Evolutionary conservation across 129 eudicot species (phyloP).

Genomic region (Oenanthe sinensis): DNA sequence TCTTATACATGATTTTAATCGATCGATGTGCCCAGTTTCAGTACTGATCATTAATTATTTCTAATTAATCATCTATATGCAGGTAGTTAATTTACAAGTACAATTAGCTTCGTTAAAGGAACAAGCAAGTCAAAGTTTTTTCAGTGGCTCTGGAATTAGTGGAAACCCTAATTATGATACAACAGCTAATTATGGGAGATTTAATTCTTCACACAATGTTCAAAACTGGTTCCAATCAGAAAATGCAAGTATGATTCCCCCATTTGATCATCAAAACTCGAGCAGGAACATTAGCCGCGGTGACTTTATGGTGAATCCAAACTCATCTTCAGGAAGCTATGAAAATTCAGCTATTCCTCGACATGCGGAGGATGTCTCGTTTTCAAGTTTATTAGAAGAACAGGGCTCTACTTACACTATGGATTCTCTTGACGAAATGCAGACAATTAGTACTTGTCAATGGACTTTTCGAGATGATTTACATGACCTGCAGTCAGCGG

Average conservation of each 20-base stretch:
- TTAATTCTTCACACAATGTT: neutral
- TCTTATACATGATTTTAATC: neutral
- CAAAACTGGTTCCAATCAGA: slow-evolving; percentile 2
- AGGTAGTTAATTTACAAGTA: slow-evolving; percentile 3
- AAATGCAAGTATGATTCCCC: neutral
- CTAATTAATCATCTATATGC: neutral
- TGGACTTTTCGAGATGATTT: slow-evolving; percentile 48
- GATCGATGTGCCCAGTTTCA: neutral
- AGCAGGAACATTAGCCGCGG: neutral
- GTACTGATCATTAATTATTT: slow-evolving; percentile 3
- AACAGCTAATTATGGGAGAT: neutral
- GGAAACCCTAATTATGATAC: neutral
- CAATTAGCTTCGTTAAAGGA: slow-evolving; percentile 10
- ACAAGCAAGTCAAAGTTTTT: slow-evolving; percentile 7
- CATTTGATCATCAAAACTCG: slow-evolving; percentile 5
- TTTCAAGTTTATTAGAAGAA: slow-evolving; percentile 49
- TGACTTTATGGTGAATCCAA: slow-evolving; percentile 5
- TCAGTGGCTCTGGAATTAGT: neutral
- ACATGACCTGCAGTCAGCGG: slow-evolving; percentile 70
- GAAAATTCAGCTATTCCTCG: neutral
- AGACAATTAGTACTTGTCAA: slow-evolving; percentile 28
- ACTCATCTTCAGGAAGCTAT: neutral
- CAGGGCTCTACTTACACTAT: slow-evolving; percentile 28
- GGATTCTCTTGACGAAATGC: slow-evolving; percentile 53
- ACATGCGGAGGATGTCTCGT: slow-evolving; percentile 47